Conservation (phyloP, 768 basidiomycete genomes). For the Suillus americanus region DNA sequence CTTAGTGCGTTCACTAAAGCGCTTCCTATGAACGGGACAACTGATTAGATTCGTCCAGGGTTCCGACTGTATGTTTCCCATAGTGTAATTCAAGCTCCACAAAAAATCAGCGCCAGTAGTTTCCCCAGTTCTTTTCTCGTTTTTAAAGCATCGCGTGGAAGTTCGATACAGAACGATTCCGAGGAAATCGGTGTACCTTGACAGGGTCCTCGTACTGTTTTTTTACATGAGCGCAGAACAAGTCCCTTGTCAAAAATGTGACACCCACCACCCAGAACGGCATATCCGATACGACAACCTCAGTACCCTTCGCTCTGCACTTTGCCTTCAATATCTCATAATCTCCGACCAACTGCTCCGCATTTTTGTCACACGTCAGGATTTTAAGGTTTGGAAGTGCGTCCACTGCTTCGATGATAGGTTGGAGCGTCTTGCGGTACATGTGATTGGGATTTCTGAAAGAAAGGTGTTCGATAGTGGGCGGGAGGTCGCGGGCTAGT, state of each 20-base stretch:
- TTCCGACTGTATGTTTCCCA: background rate
- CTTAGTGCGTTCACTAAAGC: background rate
- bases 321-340: slow-evolving; percentile 24
- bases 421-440: slow-evolving; percentile 21
- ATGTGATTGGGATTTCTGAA: slow-evolving; percentile 24
- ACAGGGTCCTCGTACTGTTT: slow-evolving; percentile 41
- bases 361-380: slow-evolving; percentile 36
- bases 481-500: slow-evolving; percentile 33
- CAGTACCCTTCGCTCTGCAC: slow-evolving; percentile 29
- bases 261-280: slow-evolving; percentile 39
- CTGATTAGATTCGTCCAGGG: background rate
- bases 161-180: slow-evolving; percentile 37
- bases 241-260: background rate
- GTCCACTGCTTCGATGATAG: slow-evolving; percentile 32
- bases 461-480: slow-evolving; percentile 39
- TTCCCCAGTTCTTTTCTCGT: background rate
- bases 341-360: slow-evolving; percentile 13
- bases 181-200: slow-evolving; percentile 34
- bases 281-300: slow-evolving; percentile 24
- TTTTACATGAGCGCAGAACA: background rate
- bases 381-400: slow-evolving; percentile 34
- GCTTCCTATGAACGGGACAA: background rate
- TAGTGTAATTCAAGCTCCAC: background rate
- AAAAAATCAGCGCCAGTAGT: background rate
- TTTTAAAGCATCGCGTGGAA: slow-evolving; percentile 34